phyloP scores from a whole-genome alignment of 2,329 filamentous ascomycete genomes.

The Exophiala oligosperma region DNA sequence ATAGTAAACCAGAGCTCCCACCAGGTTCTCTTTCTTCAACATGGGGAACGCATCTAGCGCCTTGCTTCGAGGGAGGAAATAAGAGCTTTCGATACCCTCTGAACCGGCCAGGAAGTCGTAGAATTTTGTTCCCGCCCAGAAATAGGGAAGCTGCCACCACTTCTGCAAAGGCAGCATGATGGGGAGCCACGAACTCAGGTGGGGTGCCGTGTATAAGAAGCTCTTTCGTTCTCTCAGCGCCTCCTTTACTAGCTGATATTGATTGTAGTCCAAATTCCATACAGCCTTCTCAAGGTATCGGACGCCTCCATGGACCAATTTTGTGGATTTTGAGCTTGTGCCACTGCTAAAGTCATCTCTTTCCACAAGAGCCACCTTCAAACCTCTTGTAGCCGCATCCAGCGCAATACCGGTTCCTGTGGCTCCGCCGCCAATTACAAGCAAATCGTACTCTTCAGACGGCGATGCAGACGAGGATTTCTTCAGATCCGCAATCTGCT shows the following conservation, averaged over 20 bases:
- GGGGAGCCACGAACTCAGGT: conserved; percentile 76
- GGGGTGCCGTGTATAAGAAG: conserved; percentile 78
- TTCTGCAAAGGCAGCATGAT: conserved; percentile 80
- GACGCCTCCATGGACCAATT: conserved; percentile 81
- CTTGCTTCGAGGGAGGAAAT: conserved; percentile 83
- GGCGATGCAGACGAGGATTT: conserved; percentile 56
- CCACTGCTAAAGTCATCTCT: conserved; percentile 79
- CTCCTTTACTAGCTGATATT: conserved; percentile 75
- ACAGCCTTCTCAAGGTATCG: conserved; percentile 83
- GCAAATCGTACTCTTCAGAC: conserved; percentile 67
- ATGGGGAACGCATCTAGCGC: conserved; percentile 85
- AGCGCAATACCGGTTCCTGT: conserved; percentile 81
- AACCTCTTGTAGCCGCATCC: conserved; percentile 74
- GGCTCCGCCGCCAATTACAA: conserved; percentile 77
- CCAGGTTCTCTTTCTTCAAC: conserved; percentile 75
- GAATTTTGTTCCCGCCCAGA: conserved; percentile 70
- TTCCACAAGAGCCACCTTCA: conserved; percentile 81
- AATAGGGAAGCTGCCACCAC: conserved; percentile 83
- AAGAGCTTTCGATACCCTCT: conserved; percentile 85
- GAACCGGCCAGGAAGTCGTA: conserved; percentile 84
- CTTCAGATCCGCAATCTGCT: conserved; percentile 55
- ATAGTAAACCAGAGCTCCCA: conserved; percentile 86
- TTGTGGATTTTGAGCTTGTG: conserved; percentile 84
- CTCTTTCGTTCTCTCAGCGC: conserved; percentile 79
- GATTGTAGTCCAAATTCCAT: conserved; percentile 80